phyloP scores from a whole-genome alignment of 2,329 filamentous ascomycete species.

The Penicillium aurantiogriseum region DNA sequence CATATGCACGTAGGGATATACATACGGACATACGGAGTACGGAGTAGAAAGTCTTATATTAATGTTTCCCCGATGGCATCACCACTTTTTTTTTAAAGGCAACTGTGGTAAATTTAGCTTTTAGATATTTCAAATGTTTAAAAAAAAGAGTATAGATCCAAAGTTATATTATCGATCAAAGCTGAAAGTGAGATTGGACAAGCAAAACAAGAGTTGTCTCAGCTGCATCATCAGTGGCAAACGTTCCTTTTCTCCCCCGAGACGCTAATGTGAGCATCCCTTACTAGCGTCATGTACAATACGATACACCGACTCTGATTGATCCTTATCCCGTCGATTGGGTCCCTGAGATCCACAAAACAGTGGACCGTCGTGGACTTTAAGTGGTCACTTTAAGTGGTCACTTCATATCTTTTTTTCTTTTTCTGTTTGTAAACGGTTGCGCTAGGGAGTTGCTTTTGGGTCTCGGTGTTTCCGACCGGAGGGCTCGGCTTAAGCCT shows the following conservation, averaged over 20 bases:
- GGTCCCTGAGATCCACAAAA: constrained; percentile 10
- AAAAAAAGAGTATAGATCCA: background rate
- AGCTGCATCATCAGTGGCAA: constrained; percentile 21
- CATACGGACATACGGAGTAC: background rate
- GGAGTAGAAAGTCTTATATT: background rate
- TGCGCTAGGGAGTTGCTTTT: constrained; percentile 26
- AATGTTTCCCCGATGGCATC: constrained; percentile 9
- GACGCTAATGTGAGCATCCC: constrained; percentile 24
- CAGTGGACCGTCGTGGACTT: background rate
- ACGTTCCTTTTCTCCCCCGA: constrained; percentile 19
- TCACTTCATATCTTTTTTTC: background rate
- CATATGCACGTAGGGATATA: constrained; percentile 20
- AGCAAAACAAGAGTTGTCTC: constrained; percentile 4
- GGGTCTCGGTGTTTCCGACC: constrained; percentile 21
- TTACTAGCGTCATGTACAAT: constrained; percentile 16
- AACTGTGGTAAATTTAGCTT: background rate
- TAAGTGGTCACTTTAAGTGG: constrained; percentile 5
- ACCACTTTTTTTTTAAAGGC: constrained; percentile 7
- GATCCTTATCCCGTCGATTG: constrained; percentile 9
- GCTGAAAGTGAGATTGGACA: background rate
- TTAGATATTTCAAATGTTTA: background rate
- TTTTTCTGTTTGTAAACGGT: constrained; percentile 16
- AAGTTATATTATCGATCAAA: background rate
- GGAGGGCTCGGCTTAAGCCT: constrained; percentile 18
- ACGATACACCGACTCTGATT: constrained; percentile 10